Percentiles rank a stretch among this genome's conserved stretches.
Conservation (phyloP, 2,329 filamentous ascomycete species). For the Cytospora paraplurivora region DNA sequence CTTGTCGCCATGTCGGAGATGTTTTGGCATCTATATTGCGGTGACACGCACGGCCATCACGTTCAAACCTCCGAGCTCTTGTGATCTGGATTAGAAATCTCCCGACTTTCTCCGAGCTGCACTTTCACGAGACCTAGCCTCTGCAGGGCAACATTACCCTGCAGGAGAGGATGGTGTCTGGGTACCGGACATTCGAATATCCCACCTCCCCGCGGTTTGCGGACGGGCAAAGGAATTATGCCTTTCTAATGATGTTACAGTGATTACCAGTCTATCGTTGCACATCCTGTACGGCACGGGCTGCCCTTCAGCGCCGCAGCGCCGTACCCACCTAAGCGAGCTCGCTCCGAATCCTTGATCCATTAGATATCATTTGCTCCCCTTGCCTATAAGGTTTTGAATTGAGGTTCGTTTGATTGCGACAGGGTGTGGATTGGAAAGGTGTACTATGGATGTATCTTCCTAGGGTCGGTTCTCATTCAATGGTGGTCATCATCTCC, state of each 20-base stretch:
- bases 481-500: slow-evolving; percentile 13
- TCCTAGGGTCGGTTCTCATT: too few relatives aligned
- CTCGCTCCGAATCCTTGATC: too few relatives aligned
- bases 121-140: slow-evolving; percentile 1
- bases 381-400: too few relatives aligned
- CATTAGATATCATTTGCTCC: too few relatives aligned
- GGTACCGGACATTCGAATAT: slow-evolving; percentile 14
- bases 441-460: too few relatives aligned
- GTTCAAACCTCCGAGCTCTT: not conserved
- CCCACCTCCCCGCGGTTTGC: slow-evolving; percentile 17
- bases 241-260: too few relatives aligned
- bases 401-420: too few relatives aligned
- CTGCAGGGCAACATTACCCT: not conserved
- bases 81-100: not conserved
- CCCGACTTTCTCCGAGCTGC: slow-evolving; percentile 19
- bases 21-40: not conserved
- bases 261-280: too few relatives aligned
- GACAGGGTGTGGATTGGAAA: not conserved
- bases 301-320: too few relatives aligned
- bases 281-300: too few relatives aligned
- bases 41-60: not conserved
- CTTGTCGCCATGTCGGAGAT: not conserved
- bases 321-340: too few relatives aligned
- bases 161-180: slow-evolving; percentile 1
- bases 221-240: not conserved